Evolutionary conservation across 345 rosid species (phyloP), one percentile per base, ranked within the genome.

Genomic region (Rhodamnia argentea): DNA sequence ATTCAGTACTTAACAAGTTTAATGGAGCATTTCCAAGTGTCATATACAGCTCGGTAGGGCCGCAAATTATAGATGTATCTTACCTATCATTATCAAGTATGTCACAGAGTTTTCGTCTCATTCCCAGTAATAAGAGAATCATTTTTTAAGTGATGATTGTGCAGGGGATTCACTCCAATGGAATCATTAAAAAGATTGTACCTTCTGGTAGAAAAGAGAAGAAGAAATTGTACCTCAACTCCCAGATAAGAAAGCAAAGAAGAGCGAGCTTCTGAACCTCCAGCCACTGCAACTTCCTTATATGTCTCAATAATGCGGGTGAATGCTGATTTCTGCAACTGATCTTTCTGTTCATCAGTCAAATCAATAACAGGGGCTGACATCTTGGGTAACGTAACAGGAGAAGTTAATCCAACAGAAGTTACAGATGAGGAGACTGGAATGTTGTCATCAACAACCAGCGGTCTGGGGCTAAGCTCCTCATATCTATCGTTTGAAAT

Each of bases 241-340:
- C 96, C 99, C 85, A 97, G 87, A 91, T 90, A 90, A 90, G 97
- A 91, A 92, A 97, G 98, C 86, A 97, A 90, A 85, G 98, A 96
- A 89, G 93, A 92, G 75, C 96, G 95, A 83, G 91, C 90, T 90
- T 92, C 91, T 44, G 97, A 94, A 89, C 94, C 93, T 87, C 99
- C 99, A 89, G 99, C 92, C 84, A 92, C 75, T 86, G 95, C 91
- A 88, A 93, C 89, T 89, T 95, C 98, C 87, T 95, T 97, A 87
- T 94, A 93, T 59, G 97, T 96, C 87, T 96, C 98, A 89, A 94
- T 87, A 87, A 97, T 95, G 84, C 94, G 97, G 60, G 88, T 87
- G 83, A 91, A 92, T 75, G 95, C 93, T 89, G 92, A 89, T 87
- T 87, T 93, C 90, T 97, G 99, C 89, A 96, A 88, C 87, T 90